Evolutionary conservation across 768 basidiomycete genomes (phyloP).

Genomic region (Mrakia hoshinonis): DNA sequence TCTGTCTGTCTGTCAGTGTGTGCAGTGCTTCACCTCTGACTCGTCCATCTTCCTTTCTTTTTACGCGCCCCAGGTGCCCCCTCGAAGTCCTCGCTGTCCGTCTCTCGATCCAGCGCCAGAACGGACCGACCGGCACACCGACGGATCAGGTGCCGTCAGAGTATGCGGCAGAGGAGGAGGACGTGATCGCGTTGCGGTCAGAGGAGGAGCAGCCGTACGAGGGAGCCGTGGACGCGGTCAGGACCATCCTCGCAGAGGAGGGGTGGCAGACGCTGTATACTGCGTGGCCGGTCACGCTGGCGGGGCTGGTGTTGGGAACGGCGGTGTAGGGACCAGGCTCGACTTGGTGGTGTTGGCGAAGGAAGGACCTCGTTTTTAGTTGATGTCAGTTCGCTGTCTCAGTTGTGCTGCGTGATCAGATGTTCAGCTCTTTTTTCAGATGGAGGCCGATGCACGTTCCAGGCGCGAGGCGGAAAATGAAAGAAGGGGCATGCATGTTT

Average conservation of each 20-base stretch:
- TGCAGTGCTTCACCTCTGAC: not conserved
- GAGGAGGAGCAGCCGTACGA: slow-evolving; percentile 26
- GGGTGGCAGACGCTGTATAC: slow-evolving; percentile 15
- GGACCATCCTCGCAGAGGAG: slow-evolving; percentile 21
- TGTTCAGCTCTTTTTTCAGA: too few species aligned
- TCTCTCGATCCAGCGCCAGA: slow-evolving; percentile 23
- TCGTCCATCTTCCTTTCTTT: not conserved
- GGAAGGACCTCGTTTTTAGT: not conserved
- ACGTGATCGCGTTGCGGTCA: slow-evolving; percentile 11
- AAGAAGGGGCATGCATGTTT: not conserved
- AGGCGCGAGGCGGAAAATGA: not conserved
- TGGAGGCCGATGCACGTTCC: too few species aligned
- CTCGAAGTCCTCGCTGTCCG: slow-evolving; percentile 26
- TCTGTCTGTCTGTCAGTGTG: not conserved
- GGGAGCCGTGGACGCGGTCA: slow-evolving; percentile 14
- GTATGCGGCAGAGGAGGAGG: slow-evolving; percentile 25
- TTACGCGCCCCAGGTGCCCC: slow-evolving; percentile 10
- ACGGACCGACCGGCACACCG: slow-evolving; percentile 2
- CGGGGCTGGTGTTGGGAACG: not conserved
- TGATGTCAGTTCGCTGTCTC: not conserved
- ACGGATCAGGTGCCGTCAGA: slow-evolving; percentile 1
- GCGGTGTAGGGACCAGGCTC: not conserved
- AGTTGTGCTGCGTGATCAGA: too few species aligned
- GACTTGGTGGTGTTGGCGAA: not conserved
- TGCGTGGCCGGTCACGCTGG: slow-evolving; percentile 19